Conservation (phyloP, 495 filamentous ascomycete genomes). For the Amniculicola lignicola region DNA sequence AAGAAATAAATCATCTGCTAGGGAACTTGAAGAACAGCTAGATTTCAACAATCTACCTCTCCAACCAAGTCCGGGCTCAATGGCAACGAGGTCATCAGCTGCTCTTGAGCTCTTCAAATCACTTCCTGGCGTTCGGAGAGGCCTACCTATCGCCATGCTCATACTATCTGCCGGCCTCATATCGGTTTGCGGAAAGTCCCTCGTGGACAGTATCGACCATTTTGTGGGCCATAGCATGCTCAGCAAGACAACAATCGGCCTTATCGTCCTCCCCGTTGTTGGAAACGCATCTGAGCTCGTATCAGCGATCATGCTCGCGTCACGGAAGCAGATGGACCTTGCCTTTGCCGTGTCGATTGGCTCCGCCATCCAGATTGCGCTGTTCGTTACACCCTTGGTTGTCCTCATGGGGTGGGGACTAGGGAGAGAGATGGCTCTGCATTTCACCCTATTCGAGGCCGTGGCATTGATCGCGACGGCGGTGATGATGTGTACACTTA, state of each 20-base stretch:
- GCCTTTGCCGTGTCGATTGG: neutral
- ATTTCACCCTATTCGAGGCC: neutral
- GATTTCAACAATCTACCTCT: neutral
- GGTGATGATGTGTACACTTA: neutral
- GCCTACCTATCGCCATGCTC: neutral
- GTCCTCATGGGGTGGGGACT: neutral
- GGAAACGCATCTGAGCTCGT: conserved; percentile 2
- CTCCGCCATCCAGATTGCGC: neutral
- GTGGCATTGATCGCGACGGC: neutral
- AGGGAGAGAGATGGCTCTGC: neutral
- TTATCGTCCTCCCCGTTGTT: neutral
- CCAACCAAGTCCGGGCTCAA: neutral
- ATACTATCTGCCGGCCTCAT: neutral
- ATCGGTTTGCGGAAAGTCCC: neutral
- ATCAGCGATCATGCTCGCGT: neutral
- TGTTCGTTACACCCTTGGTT: neutral
- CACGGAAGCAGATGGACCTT: neutral
- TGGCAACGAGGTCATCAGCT: neutral
- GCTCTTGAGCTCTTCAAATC: neutral
- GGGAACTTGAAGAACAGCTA: neutral
- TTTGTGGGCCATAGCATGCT: neutral
- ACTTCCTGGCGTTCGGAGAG: neutral
- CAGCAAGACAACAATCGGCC: neutral
- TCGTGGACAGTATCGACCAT: neutral
- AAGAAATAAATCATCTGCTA: no score